Percentiles rank a stretch among this genome's conserved stretches.
Evolutionary conservation across 1,284 basidiomycete species (phyloP).

Genomic region (Albatrellus sp.): DNA sequence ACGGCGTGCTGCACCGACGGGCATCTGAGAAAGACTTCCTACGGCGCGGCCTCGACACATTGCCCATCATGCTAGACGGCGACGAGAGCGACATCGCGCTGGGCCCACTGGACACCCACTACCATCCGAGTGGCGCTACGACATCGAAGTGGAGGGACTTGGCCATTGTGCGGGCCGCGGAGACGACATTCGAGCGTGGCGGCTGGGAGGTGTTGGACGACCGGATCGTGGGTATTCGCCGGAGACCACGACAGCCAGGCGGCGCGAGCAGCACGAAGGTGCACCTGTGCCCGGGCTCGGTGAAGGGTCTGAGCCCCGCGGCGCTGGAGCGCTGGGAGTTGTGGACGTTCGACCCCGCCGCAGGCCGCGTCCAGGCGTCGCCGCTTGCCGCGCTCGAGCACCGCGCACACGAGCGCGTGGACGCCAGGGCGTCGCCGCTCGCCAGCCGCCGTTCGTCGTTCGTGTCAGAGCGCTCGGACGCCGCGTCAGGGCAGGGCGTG

Average conservation of each 20-base stretch:
- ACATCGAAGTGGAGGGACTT: constrained; percentile 39
- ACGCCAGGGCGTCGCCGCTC: constrained; percentile 8
- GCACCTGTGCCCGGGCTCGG: constrained; percentile 11
- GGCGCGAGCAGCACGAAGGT: constrained; percentile 12
- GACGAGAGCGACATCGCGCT: constrained; percentile 33
- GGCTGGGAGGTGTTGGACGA: constrained; percentile 53
- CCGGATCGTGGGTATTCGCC: constrained; percentile 51
- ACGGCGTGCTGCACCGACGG: constrained; percentile 62
- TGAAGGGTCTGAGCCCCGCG: constrained; percentile 40
- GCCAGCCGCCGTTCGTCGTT: constrained; percentile 12
- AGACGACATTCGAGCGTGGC: constrained; percentile 57
- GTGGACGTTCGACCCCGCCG: constrained; percentile 58
- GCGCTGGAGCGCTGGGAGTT: constrained; percentile 70
- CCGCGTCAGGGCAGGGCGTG: constrained; percentile 11
- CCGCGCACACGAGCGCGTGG: constrained; percentile 7
- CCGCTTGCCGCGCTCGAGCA: constrained; percentile 32
- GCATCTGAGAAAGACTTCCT: constrained; percentile 50
- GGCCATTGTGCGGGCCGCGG: constrained; percentile 38
- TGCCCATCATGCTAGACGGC: constrained; percentile 35
- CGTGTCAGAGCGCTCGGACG: constrained; percentile 14
- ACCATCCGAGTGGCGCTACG: constrained; percentile 17
- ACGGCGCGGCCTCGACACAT: constrained; percentile 38
- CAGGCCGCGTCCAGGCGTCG: constrained; percentile 34
- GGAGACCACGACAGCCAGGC: constrained; percentile 32
- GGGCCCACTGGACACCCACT: constrained; percentile 27